Evolutionary conservation across 495 filamentous ascomycete genomes (phyloP), one percentile per base, ranked within the genome.

Genomic region (Cryomyces antarcticus): DNA sequence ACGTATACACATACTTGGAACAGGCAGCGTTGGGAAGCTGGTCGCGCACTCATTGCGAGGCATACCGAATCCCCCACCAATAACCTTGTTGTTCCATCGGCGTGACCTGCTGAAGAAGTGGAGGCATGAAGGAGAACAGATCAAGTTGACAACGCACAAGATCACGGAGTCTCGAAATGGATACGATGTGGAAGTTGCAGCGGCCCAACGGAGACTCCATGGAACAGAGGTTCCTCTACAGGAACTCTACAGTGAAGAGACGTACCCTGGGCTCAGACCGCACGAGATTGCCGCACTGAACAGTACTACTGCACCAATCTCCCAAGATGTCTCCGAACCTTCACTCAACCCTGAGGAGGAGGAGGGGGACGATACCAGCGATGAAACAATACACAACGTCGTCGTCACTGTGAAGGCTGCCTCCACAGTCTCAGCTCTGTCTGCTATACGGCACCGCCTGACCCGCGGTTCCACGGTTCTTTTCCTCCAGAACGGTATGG

Each of bases 401-500:
- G 73, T 97, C 41, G 64, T 96, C 27, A 74, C 78, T 3, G 67
- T 70, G 7, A 73, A 82, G 48, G 64, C 75, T 0, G 58, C 67
- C 5, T 49, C 70, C 30, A 78, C 73, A 0, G 49, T 74, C 7
- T 49, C 61, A 3, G 75, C 77, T 3, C 52, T 96, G 12, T 44
- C 55, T 28, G 46, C 57, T 1, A 64, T 95, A 36, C 57, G 57
- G 5, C 67, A 82, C 47, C 70, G 84, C 6, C 62, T 97, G n/a
- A 72, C 72, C 30, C 60, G 65, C 4, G 62, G 71, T 10, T 84
- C 84, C 3, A 87, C 86, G 0, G 69, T 97, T 30, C 67, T 80
- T 34, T 72, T 97, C 24, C 52, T 93, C 4, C 80, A 92, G 41
- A 82, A 88, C 39, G 86, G 84, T 4, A 71, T 96, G 63, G 88